These are phyloP conservation scores for Cryptomeria japonica DNA, from an alignment of 75 land plant genomes.

Conservation along the genomic window DNA sequence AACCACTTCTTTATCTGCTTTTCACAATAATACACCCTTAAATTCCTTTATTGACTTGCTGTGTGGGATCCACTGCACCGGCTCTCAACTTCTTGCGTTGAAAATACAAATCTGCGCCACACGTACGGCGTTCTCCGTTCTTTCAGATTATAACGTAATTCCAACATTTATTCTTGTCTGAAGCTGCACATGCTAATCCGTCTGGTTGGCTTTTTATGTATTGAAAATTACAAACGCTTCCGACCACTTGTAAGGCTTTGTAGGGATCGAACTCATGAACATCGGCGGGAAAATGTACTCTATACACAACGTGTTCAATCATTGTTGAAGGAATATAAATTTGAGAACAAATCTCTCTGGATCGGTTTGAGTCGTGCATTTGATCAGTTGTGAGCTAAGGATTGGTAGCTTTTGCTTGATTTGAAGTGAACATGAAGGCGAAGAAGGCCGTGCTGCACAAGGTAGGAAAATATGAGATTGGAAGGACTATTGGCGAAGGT, in stretches of 20 bases:
- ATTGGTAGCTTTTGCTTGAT: not conserved
- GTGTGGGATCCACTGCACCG: no score
- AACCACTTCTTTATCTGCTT: no score
- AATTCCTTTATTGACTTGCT: no score
- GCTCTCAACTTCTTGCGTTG: no score
- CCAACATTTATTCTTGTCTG: no score
- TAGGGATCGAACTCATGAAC: not conserved
- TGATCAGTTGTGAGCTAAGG: not conserved
- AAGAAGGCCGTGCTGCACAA: slow-evolving; percentile 19
- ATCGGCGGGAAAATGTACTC: not conserved
- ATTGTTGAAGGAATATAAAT: not conserved
- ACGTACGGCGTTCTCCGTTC: no score
- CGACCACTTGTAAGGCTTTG: not conserved
- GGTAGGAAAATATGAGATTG: slow-evolving; percentile 53
- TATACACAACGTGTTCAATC: not conserved
- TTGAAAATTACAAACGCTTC: no score
- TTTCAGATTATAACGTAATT: no score
- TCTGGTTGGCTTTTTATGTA: no score
- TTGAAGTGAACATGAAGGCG: not conserved
- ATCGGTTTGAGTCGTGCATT: not conserved
- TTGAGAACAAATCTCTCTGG: not conserved
- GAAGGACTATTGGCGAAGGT: slow-evolving; percentile 48
- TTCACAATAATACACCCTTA: no score
- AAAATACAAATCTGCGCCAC: no score
- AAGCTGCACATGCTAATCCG: no score